These are phyloP conservation scores for Priceomyces carsonii DNA, from an alignment of 805 yeast genomes.

Conservation along the genomic window DNA sequence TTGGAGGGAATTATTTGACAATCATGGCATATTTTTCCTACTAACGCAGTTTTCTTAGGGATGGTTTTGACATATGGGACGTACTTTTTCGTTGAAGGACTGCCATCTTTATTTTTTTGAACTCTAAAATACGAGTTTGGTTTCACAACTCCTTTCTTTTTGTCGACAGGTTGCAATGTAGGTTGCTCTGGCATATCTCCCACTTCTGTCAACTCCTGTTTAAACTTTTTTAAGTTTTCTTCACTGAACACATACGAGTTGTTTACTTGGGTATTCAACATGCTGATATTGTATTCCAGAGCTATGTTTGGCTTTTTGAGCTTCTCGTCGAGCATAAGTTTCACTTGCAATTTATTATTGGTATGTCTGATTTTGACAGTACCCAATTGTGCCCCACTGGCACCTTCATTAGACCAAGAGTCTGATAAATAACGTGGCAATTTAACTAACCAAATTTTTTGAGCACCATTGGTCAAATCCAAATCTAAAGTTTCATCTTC, in stretches of 20 bases:
- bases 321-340: conserved; percentile 50
- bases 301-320: conserved; percentile 52
- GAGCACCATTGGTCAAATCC: conserved; percentile 58
- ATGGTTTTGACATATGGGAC: conserved; percentile 86
- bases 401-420: conserved; percentile 65
- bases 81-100: conserved; percentile 37
- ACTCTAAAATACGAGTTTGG: conserved; percentile 28
- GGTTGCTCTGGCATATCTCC: conserved; percentile 57
- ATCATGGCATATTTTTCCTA: conserved; percentile 90
- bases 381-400: conserved; percentile 74
- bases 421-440: conserved; percentile 86
- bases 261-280: conserved; percentile 76
- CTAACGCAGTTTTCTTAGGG: conserved; percentile 82
- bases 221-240: conserved; percentile 66
- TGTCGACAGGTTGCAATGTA: conserved; percentile 38
- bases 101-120: conserved; percentile 26
- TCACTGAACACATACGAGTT: conserved; percentile 90
- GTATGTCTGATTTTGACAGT: conserved; percentile 70
- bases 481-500: conserved; percentile 76
- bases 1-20: conserved; percentile 84
- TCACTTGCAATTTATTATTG: conserved; percentile 46
- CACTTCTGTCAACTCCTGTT: conserved; percentile 51
- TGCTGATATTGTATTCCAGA: conserved; percentile 75
- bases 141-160: conserved; percentile 14
- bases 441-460: conserved; percentile 90